Evolutionary conservation across 495 filamentous ascomycete species (phyloP).

Genomic region (Penicillium fimorum): DNA sequence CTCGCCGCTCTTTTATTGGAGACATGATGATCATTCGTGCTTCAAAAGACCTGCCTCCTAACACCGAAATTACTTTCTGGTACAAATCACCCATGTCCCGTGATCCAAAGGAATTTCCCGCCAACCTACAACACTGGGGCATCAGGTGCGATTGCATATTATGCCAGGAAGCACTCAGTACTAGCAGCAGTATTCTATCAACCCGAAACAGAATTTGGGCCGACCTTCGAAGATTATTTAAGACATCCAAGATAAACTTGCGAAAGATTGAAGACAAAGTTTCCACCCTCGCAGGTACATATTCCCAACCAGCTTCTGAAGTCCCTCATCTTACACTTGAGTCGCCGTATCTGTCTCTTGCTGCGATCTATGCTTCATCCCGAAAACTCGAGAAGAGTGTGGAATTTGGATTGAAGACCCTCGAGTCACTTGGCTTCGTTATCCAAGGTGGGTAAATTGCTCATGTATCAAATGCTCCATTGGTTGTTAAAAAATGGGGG

Average conservation of each 20-base stretch:
- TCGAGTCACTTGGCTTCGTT: constrained; percentile 43
- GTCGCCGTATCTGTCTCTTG: constrained; percentile 28
- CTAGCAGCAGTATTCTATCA: not conserved
- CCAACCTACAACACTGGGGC: constrained; percentile 38
- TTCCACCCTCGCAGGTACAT: constrained; percentile 29
- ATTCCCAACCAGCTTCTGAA: constrained; percentile 20
- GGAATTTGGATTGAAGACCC: constrained; percentile 18
- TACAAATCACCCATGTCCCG: constrained; percentile 33
- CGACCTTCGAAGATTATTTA: constrained; percentile 12
- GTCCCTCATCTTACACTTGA: constrained; percentile 35
- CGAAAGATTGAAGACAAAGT: constrained; percentile 21
- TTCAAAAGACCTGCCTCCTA: constrained; percentile 36
- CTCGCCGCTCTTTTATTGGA: constrained; percentile 51
- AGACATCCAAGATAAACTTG: not conserved
- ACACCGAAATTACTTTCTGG: constrained; percentile 50
- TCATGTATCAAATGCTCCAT: constrained; percentile 4
- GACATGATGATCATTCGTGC: constrained; percentile 62
- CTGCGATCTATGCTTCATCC: constrained; percentile 15
- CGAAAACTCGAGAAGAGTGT: constrained; percentile 11
- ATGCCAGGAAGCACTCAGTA: constrained; percentile 32
- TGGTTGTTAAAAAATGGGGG: constrained; percentile 46
- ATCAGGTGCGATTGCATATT: constrained; percentile 49
- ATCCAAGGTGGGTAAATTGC: constrained; percentile 36
- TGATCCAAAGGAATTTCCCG: constrained; percentile 14
- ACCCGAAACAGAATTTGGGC: constrained; percentile 15